Evolutionary conservation across 2,329 filamentous ascomycete genomes (phyloP), one percentile per base, ranked within the genome.

Genomic region (Talaromyces albobiverticillius): DNA sequence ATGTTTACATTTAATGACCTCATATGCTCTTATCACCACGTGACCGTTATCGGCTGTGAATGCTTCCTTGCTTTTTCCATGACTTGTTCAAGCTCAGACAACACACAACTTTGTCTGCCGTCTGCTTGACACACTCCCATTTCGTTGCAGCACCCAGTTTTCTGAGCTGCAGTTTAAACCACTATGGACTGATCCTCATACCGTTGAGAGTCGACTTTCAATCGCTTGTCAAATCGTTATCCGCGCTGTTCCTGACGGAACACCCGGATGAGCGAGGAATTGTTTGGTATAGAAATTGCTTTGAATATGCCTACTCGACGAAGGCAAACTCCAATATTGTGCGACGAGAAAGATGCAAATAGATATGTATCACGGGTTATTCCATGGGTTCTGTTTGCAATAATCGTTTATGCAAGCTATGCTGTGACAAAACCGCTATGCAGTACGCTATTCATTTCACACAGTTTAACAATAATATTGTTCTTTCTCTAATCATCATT

Each of bases 371-470:
- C 85, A 49, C 80, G 86, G 55, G 71, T 87, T 53, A 84, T 95
- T 54, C 91, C 91, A 3, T 61, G 85, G 36, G 67, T 93, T 48
- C 80, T 95, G 38, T 71, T 84, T 31, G 85, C 79, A 26, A 77
- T 82, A 34, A 79, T 89, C 57, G 84, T 79, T 34, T 90, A 89
- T 70, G 82, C 82, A 18, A 87, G 84, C 31, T 96, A 88, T 72
- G 84, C 85, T 13, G 70, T 91, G 46, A 82, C 88, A 46, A 84
- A 81, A 58, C 79, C 79, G 43, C 71, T 91, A 57, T 88, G 86
- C 67, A 76, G 88, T 91, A 71, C 66, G 86, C n/a, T n/a, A n/a
- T n/a, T 76, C 55, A 40, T 32, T 41, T 46, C 31, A 22, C 41
- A 20, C 43, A 5, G 49, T 52, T 36, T 59, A 54, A 20, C 38